Percentiles rank a stretch among this genome's conserved stretches.
These are phyloP conservation scores for Draba incana DNA, from an alignment of 345 rosid species.

Conservation along the genomic window DNA sequence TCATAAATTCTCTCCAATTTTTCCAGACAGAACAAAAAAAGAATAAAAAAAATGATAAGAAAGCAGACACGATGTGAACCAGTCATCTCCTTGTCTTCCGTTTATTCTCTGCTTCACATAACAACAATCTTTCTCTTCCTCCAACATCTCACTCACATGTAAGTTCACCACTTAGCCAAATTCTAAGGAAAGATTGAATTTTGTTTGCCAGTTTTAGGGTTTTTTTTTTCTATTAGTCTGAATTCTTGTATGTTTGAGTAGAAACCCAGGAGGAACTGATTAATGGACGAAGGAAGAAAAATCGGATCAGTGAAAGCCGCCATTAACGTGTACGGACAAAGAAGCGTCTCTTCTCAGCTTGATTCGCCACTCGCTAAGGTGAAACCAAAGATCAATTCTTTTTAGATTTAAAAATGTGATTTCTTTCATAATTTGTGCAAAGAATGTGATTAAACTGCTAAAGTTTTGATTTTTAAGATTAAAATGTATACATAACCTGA, in stretches of 20 bases:
- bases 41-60: conserved; percentile 31
- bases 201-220: not conserved
- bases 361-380: conserved; percentile 56
- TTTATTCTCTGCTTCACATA: conserved; percentile 30
- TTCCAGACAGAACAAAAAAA: conserved; percentile 7
- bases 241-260: conserved; percentile 20
- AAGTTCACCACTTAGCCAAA: not conserved
- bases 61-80: conserved; percentile 25
- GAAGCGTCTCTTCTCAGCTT: conserved; percentile 46
- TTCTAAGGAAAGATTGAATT: not conserved
- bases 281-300: conserved; percentile 57
- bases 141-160: conserved; percentile 29
- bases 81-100: conserved; percentile 40
- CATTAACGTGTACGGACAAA: conserved; percentile 53
- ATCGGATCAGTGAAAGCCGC: conserved; percentile 70
- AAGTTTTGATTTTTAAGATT: conserved; percentile 15
- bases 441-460: not conserved
- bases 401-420: not conserved
- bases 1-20: conserved; percentile 29
- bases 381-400: conserved; percentile 11
- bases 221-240: not conserved
- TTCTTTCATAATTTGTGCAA: not conserved
- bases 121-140: conserved; percentile 33
- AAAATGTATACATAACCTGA: not conserved
- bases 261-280: conserved; percentile 5